Evolutionary conservation across 768 basidiomycete species (phyloP), one percentile per base, ranked within the genome.

Genomic region (Mycena albidolilacea): DNA sequence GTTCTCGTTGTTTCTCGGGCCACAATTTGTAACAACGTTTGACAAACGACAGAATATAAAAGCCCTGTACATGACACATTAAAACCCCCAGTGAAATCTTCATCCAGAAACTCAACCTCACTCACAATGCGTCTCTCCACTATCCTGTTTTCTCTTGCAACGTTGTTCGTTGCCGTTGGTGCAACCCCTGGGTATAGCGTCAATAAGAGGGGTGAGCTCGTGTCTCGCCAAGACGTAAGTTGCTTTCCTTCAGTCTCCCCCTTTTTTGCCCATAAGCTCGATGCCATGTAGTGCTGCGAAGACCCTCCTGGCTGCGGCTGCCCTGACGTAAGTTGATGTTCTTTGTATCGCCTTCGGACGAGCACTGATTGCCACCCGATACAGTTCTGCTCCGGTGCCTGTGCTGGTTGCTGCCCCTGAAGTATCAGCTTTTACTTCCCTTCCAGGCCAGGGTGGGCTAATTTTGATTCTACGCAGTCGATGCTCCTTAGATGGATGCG

Each of bases 191-290:
- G 64, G 17, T 65, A 65, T 41, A 65, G 41, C 21, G 50, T 65
- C 64, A 65, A 65, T 11, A 65, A 65, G 64, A 54, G 64, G 64
- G 64, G 64, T 23, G 64, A 65, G 21, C 64, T 65, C 64, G 48
- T 41, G 50, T 65, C 64, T 39, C 64, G 64, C 50, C 64, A 65
- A 41, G 64, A 65, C 39, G 64, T 54, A 54, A n/a, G 64, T 54
- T 23, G 23, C 4, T 54, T 46, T 38, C 19, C 48, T 58, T 19
- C 38, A 38, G 57, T 58, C 57, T 58, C 54, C 35, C 41, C 30
- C 30, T 17, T 23, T 46, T 37, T 48, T 30, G 14, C 63, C n/a
- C 19, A 38, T 7, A 65, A 10, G 37, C 37, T 65, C 50, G 43
- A 60, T 60, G 59, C 23, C n/a, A 21, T 55, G 35, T 55, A 65